Base-by-base conservation (phyloP, 768 basidiomycete species). In the Russula griseocarnosa region DNA sequence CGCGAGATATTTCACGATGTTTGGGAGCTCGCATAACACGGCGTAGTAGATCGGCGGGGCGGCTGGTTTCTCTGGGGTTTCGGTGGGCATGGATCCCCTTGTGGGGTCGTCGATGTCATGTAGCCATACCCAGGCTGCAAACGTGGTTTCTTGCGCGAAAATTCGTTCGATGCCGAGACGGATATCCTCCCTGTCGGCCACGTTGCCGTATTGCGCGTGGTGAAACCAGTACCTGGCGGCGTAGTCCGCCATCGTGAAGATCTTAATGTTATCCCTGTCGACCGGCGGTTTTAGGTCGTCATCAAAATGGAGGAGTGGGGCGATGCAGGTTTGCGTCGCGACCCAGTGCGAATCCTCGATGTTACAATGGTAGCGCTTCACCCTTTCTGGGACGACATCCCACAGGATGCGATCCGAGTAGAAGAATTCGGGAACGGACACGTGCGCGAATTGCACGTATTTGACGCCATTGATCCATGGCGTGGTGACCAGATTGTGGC, bases 221-320 rank as follows among this genome's bases (percentile, higher is more conserved):
- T 30, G 24, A 3, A 65, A 14, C 63, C 59, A 60, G n/a, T 61
- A 20, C 38, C 46, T 28, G 1, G 63, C 63, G 0, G 63, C 59
- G 16, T 65, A 65, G n/a, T 61, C 30, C 24, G 49, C 38, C 53
- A 64, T 55, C 58, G 63, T 64, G 53, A 64, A 60, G 26, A 60
- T 50, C 36, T 64, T 64, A 53, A 64, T 20, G 10, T n/a, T 32
- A 5, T 64, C 58, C 36, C 58, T 58, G 22, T 59, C 22, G 28
- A 64, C 36, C 38, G 46, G 46, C 30, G 24, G 11, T 8, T 53
- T 47, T 8, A 64, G 44, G 22, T 60, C 34, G 1, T 54, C 63
- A 46, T 64, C 58, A 11, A 65, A 61, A 34, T 65, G 63, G 3
- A 65, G 32, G 22, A 65, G 59, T 22, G 55, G 20, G 30, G 54